These are phyloP conservation scores for Myxozyma vanderwaltii DNA, from an alignment of 805 yeast species.

Conservation along the genomic window DNA sequence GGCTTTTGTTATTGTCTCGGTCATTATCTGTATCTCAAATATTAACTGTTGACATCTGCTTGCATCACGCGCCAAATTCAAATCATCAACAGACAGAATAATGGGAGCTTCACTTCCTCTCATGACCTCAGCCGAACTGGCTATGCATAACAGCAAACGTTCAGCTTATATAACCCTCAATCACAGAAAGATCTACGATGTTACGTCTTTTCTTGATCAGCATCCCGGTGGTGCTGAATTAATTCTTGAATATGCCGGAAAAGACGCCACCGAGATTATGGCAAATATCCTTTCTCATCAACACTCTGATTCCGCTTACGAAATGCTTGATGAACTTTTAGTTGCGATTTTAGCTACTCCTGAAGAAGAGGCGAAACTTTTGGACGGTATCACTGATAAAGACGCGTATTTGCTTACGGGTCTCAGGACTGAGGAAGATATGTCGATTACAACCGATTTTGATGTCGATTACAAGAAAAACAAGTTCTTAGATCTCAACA, in stretches of 20 bases:
- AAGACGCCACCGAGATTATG: constrained; percentile 65
- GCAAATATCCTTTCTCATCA: constrained; percentile 71
- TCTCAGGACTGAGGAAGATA: constrained; percentile 70
- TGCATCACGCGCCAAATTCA: too few relatives aligned
- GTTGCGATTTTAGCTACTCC: constrained; percentile 82
- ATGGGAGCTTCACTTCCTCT: constrained; percentile 54
- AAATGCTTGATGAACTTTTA: constrained; percentile 78
- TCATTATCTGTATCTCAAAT: not conserved
- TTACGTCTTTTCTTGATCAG: constrained; percentile 68
- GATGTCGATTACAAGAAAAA: constrained; percentile 70
- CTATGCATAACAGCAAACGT: constrained; percentile 51
- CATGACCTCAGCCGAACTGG: constrained; percentile 56
- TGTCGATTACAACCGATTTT: constrained; percentile 79
- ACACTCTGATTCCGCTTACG: constrained; percentile 84
- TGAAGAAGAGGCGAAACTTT: constrained; percentile 71
- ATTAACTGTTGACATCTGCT: too few relatives aligned
- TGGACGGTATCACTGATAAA: constrained; percentile 50
- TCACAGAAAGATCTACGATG: constrained; percentile 77
- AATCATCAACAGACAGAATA: too few relatives aligned
- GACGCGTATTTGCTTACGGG: constrained; percentile 44
- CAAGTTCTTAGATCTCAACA: constrained; percentile 80
- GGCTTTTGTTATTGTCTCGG: not conserved
- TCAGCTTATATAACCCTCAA: constrained; percentile 73
- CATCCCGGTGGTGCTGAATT: constrained; percentile 71
- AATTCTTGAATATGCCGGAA: constrained; percentile 46